Percentiles rank a stretch among this genome's conserved stretches.
These are phyloP conservation scores for Phaeoacremonium minimum DNA, from an alignment of 2,329 filamentous ascomycete genomes.

Conservation along the genomic window DNA sequence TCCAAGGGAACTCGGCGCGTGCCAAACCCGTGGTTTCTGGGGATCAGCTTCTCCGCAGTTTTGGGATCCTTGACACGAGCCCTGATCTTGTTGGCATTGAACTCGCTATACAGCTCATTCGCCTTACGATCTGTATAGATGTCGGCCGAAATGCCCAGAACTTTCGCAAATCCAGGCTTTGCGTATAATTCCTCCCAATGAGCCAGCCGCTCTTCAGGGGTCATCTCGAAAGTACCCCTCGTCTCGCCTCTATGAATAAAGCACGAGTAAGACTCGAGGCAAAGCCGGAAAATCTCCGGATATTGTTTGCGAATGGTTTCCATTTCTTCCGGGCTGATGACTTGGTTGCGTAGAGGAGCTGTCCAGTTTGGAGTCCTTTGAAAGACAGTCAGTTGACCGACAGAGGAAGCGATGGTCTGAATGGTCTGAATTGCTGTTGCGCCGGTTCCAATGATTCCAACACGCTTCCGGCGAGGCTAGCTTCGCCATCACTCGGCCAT, in stretches of 20 bases:
- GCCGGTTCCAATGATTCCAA: conserved; percentile 6
- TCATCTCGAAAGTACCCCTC: conserved; percentile 37
- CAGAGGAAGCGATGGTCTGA: conserved; percentile 4
- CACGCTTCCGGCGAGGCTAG: conserved; percentile 2
- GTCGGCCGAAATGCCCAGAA: conserved; percentile 32
- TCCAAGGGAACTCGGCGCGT: conserved; percentile 15
- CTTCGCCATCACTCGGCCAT: conserved; percentile 4
- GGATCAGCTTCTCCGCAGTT: conserved; percentile 30
- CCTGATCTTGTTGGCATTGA: conserved; percentile 20
- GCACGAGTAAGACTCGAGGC: conserved; percentile 44
- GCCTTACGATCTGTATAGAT: conserved; percentile 28
- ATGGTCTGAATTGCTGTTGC: conserved; percentile 5
- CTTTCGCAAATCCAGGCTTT: conserved; percentile 33
- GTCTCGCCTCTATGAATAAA: conserved; percentile 21
- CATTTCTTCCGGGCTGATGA: conserved; percentile 38
- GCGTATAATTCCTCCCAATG: conserved; percentile 31
- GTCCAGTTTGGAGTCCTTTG: conserved; percentile 52
- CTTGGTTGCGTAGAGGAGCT: conserved; percentile 44
- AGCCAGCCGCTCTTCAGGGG: conserved; percentile 28
- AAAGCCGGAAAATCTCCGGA: conserved; percentile 32
- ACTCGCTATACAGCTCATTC: conserved; percentile 32
- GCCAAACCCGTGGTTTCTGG: conserved; percentile 33
- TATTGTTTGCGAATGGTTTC: conserved; percentile 25
- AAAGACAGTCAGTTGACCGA: conserved; percentile 38
- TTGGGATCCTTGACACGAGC: conserved; percentile 30